These are phyloP conservation scores for Grifola frondosa DNA, from an alignment of 1,284 basidiomycete genomes.

Conservation along the genomic window DNA sequence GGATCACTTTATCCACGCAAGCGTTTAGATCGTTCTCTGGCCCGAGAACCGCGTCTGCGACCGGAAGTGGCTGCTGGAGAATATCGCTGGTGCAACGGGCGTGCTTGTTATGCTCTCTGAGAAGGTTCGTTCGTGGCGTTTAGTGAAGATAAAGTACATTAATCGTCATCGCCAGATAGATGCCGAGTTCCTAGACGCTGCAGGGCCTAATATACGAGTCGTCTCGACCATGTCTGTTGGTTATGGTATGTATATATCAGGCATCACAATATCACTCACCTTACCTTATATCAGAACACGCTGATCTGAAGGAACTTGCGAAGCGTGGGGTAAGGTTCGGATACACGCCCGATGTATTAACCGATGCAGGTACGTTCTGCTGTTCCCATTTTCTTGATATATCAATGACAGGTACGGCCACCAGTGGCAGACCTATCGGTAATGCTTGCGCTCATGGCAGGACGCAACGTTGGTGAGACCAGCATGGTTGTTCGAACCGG, in stretches of 20 bases:
- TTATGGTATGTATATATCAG: slow-evolving; percentile 55
- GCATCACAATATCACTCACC: neutral
- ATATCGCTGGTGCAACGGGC: slow-evolving; percentile 65
- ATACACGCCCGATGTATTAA: slow-evolving; percentile 89
- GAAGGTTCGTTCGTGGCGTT: slow-evolving; percentile 46
- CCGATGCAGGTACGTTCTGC: slow-evolving; percentile 67
- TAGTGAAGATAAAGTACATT: neutral
- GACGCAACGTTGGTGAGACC: slow-evolving; percentile 71
- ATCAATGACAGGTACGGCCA: slow-evolving; percentile 1
- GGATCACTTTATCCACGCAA: neutral
- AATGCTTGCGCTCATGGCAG: slow-evolving; percentile 90
- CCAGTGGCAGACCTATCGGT: slow-evolving; percentile 84
- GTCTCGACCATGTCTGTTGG: slow-evolving; percentile 92
- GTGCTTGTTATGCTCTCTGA: slow-evolving; percentile 73
- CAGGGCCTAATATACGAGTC: slow-evolving; percentile 70
- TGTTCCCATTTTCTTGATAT: neutral
- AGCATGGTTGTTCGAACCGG: slow-evolving; percentile 68
- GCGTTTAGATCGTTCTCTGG: slow-evolving; percentile 67
- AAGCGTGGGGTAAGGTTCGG: slow-evolving; percentile 74
- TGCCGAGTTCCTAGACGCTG: slow-evolving; percentile 68
- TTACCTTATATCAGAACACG: slow-evolving; percentile 65
- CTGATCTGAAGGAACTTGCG: slow-evolving; percentile 66
- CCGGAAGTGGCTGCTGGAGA: slow-evolving; percentile 77
- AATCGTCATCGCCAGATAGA: slow-evolving; percentile 52
- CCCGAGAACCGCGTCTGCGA: slow-evolving; percentile 62